Conservation (phyloP, 768 basidiomycete species). For the Tremella yokohamensis region DNA sequence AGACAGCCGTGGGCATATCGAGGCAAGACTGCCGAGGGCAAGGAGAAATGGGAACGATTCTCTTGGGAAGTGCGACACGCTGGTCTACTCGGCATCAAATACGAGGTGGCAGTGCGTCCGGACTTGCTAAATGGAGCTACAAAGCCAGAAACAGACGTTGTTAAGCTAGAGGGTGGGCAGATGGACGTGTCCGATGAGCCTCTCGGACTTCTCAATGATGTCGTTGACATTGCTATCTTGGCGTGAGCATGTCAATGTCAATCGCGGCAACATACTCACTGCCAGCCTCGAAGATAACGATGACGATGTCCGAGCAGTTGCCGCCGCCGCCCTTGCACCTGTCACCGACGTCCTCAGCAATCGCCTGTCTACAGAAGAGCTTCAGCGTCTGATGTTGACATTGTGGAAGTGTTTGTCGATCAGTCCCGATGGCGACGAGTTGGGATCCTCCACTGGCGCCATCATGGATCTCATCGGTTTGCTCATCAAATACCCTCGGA, state of each 20-base stretch:
- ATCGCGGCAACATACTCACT: not conserved
- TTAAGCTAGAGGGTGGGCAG: slow-evolving; percentile 5
- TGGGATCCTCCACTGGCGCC: slow-evolving; percentile 91
- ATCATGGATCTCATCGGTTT: slow-evolving; percentile 96
- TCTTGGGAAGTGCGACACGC: slow-evolving; percentile 98
- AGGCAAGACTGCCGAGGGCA: slow-evolving; percentile 32
- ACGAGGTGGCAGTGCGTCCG: slow-evolving; percentile 88
- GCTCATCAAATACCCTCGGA: slow-evolving; percentile 18
- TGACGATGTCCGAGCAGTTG: slow-evolving; percentile 94
- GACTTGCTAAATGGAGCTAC: slow-evolving; percentile 64
- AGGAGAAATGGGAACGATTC: slow-evolving; percentile 54
- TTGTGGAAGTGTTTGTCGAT: slow-evolving; percentile 78
- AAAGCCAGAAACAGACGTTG: slow-evolving; percentile 30
- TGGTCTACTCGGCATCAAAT: slow-evolving; percentile 94
- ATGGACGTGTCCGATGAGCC: slow-evolving; percentile 30
- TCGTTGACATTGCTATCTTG: slow-evolving; percentile 84
- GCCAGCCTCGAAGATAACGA: slow-evolving; percentile 78
- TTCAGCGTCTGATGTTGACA: slow-evolving; percentile 72
- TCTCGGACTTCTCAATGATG: slow-evolving; percentile 62
- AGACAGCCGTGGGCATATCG: slow-evolving; percentile 67
- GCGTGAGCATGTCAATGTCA: slow-evolving; percentile 60
- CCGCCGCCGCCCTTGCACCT: slow-evolving; percentile 84
- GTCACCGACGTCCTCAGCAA: slow-evolving; percentile 77
- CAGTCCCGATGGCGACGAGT: slow-evolving; percentile 84
- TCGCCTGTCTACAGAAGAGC: slow-evolving; percentile 63